These are phyloP conservation scores for Mortierella sp. DNA, from an alignment of 371 early-diverging fungal species.

Conservation along the genomic window DNA sequence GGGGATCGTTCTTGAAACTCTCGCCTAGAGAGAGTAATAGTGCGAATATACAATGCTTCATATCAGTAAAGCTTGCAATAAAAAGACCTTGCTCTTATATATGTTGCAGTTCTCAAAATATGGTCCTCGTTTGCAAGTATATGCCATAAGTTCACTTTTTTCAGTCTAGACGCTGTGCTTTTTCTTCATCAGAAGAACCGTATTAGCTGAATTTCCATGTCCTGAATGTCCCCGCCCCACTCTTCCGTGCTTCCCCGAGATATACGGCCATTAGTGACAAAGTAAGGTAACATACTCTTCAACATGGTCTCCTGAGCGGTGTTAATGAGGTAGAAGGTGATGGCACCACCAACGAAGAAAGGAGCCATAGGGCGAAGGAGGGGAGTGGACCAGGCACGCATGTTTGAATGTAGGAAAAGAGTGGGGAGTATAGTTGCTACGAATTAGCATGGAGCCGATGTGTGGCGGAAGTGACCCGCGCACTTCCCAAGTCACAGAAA, in stretches of 20 bases:
- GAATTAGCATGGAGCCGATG: not conserved
- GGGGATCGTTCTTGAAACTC: conserved; percentile 46
- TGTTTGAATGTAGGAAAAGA: conserved; percentile 15
- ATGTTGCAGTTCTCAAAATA: too few species aligned
- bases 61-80: too few species aligned
- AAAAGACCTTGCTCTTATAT: too few species aligned
- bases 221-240: not conserved
- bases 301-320: conserved; percentile 28
- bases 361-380: conserved; percentile 54
- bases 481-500: not conserved
- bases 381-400: conserved; percentile 55
- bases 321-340: conserved; percentile 56
- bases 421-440: conserved; percentile 10
- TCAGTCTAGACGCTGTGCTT: too few species aligned
- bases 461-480: too few species aligned
- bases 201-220: too few species aligned
- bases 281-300: conserved; percentile 33
- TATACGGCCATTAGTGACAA: not conserved
- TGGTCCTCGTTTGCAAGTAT: too few species aligned
- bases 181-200: too few species aligned
- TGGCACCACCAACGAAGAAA: conserved; percentile 45
- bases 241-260: conserved; percentile 6
- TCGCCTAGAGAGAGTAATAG: conserved; percentile 20
- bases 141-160: too few species aligned
- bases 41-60: too few species aligned